Base-by-base conservation (phyloP, 257 asterid species). In the Scutellaria galericulata region DNA sequence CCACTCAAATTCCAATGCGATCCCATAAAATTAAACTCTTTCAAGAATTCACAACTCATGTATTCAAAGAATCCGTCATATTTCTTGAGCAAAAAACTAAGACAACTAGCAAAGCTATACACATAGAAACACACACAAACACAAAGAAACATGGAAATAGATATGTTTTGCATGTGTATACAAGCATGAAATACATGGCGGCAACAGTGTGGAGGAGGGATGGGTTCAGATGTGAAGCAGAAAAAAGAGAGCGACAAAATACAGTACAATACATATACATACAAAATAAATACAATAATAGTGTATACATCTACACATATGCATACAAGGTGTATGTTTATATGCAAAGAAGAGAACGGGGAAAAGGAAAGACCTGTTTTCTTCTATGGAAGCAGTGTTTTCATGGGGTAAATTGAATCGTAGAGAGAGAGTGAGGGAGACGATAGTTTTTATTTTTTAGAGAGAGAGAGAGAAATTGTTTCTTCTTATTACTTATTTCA, bases 391-490 rank as follows among this genome's bases (percentile, higher is more conserved):
- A 75, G 74, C 74, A 71, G 57, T 62, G 78, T 70, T 68, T 73
- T 82, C 77, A 75, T 78, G 80, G 80, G 79, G 74, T 46, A 54
- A 73, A 77, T 78, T 75, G 77, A 82, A 78, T 82, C 83, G 80
- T 78, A 71, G 81, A 63, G 80, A 70, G 80, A 66, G 55, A 63
- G 80, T 63, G 80, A 66, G 55, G 55, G 73, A 55, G 59, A 68
- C 55, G 74, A 51, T 54, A 66, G 77, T 53, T 18, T 54, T 24
- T 22, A 15, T 54, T 42, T 52, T 31, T 73, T 46, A 27, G 68
- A 77, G 77, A 72, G 80, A 76, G 75, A 64, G 65, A 18, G 18
- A 18, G 18, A 64, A 58, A 58, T 24, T 24, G 63, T 22, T 74
- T 41, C 40, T 14, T 50, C 14, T 3, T 46, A 57, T 70, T 72